Percentiles rank a stretch among this genome's conserved stretches.
phyloP scores from a whole-genome alignment of 1,139 yeast species.

The Suhomyces atakaporum region DNA sequence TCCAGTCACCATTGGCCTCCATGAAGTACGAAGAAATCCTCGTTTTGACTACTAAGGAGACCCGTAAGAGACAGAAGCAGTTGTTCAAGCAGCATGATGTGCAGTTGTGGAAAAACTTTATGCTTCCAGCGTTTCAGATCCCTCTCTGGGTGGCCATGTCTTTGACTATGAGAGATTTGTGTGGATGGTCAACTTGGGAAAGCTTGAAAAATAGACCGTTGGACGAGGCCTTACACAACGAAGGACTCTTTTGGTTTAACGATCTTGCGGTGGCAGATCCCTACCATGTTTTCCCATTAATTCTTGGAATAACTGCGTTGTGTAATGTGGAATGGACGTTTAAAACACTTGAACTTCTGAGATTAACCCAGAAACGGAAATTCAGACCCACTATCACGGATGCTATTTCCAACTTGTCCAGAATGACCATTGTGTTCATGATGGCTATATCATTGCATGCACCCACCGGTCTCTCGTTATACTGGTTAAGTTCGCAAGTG shows the following conservation, averaged over 20 bases:
- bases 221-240: slow-evolving; percentile 55
- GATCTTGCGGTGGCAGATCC: slow-evolving; percentile 68
- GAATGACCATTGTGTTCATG: slow-evolving; percentile 75
- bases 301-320: slow-evolving; percentile 68
- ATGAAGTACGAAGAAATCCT: slow-evolving; percentile 78
- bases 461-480: slow-evolving; percentile 74
- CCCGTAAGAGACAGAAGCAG: slow-evolving; percentile 67
- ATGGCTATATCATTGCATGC: slow-evolving; percentile 88
- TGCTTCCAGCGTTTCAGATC: slow-evolving; percentile 76
- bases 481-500: slow-evolving; percentile 84
- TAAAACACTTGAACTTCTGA: slow-evolving; percentile 55
- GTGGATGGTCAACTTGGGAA: slow-evolving; percentile 68
- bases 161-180: slow-evolving; percentile 69
- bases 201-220: slow-evolving; percentile 48
- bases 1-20: slow-evolving; percentile 38
- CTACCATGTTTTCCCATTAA: slow-evolving; percentile 63
- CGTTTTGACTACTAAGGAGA: slow-evolving; percentile 73
- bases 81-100: slow-evolving; percentile 67
- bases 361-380: slow-evolving; percentile 33
- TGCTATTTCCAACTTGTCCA: slow-evolving; percentile 61
- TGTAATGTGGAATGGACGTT: slow-evolving; percentile 78
- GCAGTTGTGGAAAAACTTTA: slow-evolving; percentile 77
- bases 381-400: slow-evolving; percentile 63
- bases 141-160: slow-evolving; percentile 89
- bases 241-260: slow-evolving; percentile 60